Conservation (phyloP, 1,284 basidiomycete species). For the Ceratobasidium sp. region DNA sequence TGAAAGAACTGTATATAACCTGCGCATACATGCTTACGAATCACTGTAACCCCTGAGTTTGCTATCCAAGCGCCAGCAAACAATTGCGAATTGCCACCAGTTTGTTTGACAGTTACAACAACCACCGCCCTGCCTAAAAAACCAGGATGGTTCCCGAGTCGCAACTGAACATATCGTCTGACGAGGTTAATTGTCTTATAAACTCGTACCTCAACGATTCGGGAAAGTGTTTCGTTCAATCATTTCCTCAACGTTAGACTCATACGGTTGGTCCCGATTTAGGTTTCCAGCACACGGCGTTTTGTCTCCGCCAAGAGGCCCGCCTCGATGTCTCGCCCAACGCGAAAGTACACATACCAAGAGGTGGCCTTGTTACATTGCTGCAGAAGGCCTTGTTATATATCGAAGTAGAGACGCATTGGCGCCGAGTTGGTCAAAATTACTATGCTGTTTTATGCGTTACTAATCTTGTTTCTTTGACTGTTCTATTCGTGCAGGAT, state of each 20-base stretch:
- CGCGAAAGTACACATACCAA: conserved; percentile 63
- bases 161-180: conserved; percentile 64
- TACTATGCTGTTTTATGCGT: conserved; percentile 27
- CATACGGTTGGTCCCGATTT: background rate
- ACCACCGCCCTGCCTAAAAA: conserved; percentile 30
- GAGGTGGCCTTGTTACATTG: conserved; percentile 81
- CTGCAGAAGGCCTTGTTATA: conserved; percentile 82
- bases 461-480: background rate
- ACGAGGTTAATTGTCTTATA: conserved; percentile 84
- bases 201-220: conserved; percentile 83
- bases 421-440: conserved; percentile 49
- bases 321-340: conserved; percentile 70
- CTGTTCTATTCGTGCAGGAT: conserved; percentile 18
- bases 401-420: conserved; percentile 83
- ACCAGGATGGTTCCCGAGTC: conserved; percentile 26
- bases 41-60: background rate
- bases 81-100: conserved; percentile 21
- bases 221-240: conserved; percentile 54
- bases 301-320: conserved; percentile 72
- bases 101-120: conserved; percentile 29
- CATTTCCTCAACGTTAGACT: conserved; percentile 36
- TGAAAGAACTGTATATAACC: conserved; percentile 35
- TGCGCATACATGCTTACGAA: conserved; percentile 31
- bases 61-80: conserved; percentile 9
- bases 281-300: conserved; percentile 83